Base-by-base conservation (phyloP, 208 protist genomes). In the Tritrichomonas musculus region DNA sequence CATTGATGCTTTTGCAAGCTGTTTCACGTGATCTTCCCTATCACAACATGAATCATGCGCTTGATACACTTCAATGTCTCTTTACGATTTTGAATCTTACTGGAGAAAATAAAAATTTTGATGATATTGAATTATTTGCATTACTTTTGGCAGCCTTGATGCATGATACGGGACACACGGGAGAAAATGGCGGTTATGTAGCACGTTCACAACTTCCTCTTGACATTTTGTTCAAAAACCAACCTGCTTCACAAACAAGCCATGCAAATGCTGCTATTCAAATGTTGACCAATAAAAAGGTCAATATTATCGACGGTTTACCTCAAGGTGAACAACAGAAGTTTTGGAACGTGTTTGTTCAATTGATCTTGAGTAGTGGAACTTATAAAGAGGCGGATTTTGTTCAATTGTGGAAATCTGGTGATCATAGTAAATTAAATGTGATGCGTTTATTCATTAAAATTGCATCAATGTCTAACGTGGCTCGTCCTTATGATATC, bases 161-260 rank as follows among this genome's bases (percentile, higher is more conserved):
- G 14, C 77, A 88, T 50, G 41, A 88, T 30, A 53, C 47, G 1
- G 47, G 47, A 39, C 47, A 60, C 27, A 39, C 33, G 14, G 77
- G 47, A 22, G 77, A 88, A 50, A 44, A 88, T 36, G 77, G 47
- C 39, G 77, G 77, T 5, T 50, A 39, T 39, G 1, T 88, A 13
- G 9, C 47, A n/a, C 13, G 41, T 3, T 53, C 77, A 14, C 44
- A 88, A 88, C 57, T 88, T 39, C 77, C 77, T 39, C 27, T 88
- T 39, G 47, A 88, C 20, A 88, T 88, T 39, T 88, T 88, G 27
- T 88, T 88, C 47, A 88, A 88, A 47, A 88, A 88, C 36, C 77
- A 88, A 39, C 47, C 77, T 13, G 27, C 77, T 27, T 27, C 41
- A 88, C n/a, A 88, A 57, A 88, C 77, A 39, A 33, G 20, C 1